phyloP scores from a whole-genome alignment of 768 basidiomycete genomes.

The Trametes cubensis region DNA sequence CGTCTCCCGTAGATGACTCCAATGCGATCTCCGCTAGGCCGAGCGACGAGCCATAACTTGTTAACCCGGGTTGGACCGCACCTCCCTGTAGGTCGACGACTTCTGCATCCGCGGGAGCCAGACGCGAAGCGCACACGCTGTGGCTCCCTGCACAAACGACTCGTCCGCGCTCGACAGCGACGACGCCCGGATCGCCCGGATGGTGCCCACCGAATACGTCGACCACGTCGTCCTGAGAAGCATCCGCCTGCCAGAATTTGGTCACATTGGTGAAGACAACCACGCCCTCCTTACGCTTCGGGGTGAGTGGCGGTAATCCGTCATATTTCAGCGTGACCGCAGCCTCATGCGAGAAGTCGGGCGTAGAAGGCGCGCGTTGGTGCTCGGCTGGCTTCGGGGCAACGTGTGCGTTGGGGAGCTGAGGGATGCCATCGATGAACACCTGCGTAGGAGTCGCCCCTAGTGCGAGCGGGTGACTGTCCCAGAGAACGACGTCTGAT shows the following conservation, averaged over 20 bases:
- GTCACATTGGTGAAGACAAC: constrained; percentile 61
- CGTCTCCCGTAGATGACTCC: constrained; percentile 66
- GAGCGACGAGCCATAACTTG: constrained; percentile 61
- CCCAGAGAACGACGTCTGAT: constrained; percentile 61
- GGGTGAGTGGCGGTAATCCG: constrained; percentile 69
- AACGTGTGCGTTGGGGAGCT: constrained; percentile 45
- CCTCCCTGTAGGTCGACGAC: constrained; percentile 67
- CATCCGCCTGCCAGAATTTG: constrained; percentile 36
- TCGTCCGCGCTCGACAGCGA: constrained; percentile 56
- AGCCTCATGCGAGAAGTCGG: constrained; percentile 65
- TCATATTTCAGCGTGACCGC: constrained; percentile 57
- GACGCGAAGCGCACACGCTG: constrained; percentile 19
- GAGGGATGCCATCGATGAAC: constrained; percentile 81
- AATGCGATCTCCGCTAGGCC: constrained; percentile 66
- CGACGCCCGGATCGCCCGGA: constrained; percentile 30
- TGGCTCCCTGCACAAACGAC: constrained; percentile 49
- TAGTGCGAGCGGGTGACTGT: constrained; percentile 74
- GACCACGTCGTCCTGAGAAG: constrained; percentile 19
- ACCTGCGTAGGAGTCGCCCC: constrained; percentile 84
- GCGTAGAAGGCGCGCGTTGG: constrained; percentile 55
- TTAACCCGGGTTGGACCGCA: constrained; percentile 59
- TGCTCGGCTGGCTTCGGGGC: constrained; percentile 48
- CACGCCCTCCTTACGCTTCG: constrained; percentile 35
- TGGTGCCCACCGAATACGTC: constrained; percentile 11
- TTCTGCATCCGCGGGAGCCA: constrained; percentile 10